These are phyloP conservation scores for Elsinoe australis DNA, from an alignment of 2,329 filamentous ascomycete genomes.

Conservation along the genomic window DNA sequence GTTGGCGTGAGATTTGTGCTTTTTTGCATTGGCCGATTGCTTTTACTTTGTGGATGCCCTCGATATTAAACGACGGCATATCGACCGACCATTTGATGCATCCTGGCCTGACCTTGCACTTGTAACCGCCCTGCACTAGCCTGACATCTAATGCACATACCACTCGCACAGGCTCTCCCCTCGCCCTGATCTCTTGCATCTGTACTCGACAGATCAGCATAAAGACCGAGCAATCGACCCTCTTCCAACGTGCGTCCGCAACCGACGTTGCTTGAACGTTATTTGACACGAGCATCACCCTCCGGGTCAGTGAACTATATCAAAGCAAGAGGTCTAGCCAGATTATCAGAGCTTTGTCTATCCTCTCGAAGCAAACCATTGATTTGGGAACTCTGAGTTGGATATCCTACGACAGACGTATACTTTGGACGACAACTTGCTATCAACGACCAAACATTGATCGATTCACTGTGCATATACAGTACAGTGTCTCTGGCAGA, in stretches of 20 bases:
- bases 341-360: background rate
- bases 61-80: slow-evolving; percentile 11
- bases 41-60: slow-evolving; percentile 4
- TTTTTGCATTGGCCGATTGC: slow-evolving; percentile 12
- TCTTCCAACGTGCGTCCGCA: slow-evolving; percentile 15
- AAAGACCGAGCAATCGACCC: slow-evolving; percentile 15
- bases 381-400: background rate
- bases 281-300: slow-evolving; percentile 9
- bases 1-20: slow-evolving; percentile 3
- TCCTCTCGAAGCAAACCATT: too few relatives aligned
- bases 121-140: slow-evolving; percentile 16
- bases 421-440: too few relatives aligned
- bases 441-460: too few relatives aligned
- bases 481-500: too few relatives aligned
- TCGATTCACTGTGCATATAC: too few relatives aligned
- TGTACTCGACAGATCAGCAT: slow-evolving; percentile 13
- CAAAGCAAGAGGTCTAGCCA: slow-evolving; percentile 7
- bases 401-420: too few relatives aligned
- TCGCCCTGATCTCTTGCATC: slow-evolving; percentile 5
- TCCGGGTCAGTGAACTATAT: slow-evolving; percentile 8
- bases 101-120: slow-evolving; percentile 7
- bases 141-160: slow-evolving; percentile 14
- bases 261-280: slow-evolving; percentile 13
- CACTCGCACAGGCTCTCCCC: slow-evolving; percentile 8
- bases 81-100: background rate